Evolutionary conservation across 2,329 filamentous ascomycete species (phyloP).

Genomic region (Hypoxylon sp.): DNA sequence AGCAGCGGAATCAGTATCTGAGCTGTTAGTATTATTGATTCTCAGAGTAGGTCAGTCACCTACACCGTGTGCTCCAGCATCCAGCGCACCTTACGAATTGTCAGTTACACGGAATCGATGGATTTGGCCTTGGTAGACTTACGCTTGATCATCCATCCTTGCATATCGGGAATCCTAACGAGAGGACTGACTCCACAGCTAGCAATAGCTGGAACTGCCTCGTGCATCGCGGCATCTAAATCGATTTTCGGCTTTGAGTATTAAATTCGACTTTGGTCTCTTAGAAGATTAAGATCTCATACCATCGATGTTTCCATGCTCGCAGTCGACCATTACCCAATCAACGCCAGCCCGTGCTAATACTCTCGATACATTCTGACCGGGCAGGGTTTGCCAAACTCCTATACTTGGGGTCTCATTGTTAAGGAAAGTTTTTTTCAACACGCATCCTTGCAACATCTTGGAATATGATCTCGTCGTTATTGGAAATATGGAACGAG

Average conservation of each 20-base stretch:
- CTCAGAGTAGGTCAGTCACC: constrained; percentile 36
- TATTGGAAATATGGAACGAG: not conserved
- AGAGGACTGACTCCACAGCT: constrained; percentile 69
- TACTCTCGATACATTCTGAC: constrained; percentile 70
- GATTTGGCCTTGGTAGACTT: constrained; percentile 48
- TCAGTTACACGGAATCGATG: constrained; percentile 40
- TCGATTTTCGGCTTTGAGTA: constrained; percentile 14
- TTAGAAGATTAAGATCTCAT: constrained; percentile 19
- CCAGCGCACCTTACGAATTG: constrained; percentile 64
- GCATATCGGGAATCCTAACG: constrained; percentile 71
- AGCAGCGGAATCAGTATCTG: constrained; percentile 69
- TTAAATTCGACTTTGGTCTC: not conserved
- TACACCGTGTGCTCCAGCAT: constrained; percentile 71
- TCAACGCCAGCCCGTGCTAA: constrained; percentile 75
- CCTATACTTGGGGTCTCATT: constrained; percentile 67
- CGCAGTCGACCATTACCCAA: constrained; percentile 75
- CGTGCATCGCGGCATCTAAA: constrained; percentile 69
- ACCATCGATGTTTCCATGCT: constrained; percentile 71
- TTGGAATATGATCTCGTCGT: constrained; percentile 29
- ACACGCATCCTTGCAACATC: constrained; percentile 54
- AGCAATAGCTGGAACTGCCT: constrained; percentile 70
- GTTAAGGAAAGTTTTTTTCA: constrained; percentile 66
- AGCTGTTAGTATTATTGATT: constrained; percentile 21
- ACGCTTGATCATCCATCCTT: constrained; percentile 71
- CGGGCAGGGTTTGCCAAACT: constrained; percentile 75